A percentile compares a stretch with the other conserved stretches of the same genome.
Evolutionary conservation across 176 grass and related monocot species (phyloP).

Genomic region (maize (Zea mays)): DNA sequence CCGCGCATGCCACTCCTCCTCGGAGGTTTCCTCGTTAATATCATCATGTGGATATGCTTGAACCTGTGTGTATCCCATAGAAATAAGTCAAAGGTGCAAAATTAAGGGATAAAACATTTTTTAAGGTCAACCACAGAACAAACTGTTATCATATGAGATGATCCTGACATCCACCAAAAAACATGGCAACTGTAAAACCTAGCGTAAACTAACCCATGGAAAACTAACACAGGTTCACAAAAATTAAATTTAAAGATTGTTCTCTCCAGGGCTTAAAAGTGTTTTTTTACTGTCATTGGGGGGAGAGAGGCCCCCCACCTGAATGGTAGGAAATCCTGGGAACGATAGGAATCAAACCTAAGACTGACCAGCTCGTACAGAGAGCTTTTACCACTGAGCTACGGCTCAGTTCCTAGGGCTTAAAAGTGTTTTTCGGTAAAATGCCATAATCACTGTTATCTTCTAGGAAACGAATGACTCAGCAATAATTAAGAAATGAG

Average conservation of each 20-base stretch:
- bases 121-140: slow-evolving; percentile 1
- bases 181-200: slow-evolving; percentile 5
- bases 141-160: slow-evolving; percentile 45
- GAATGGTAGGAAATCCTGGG: no score
- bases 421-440: slow-evolving; percentile 6
- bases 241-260: not conserved
- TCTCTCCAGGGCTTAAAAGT: not conserved
- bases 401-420: not conserved
- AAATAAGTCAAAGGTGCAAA: slow-evolving; percentile 31
- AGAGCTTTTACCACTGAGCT: no score
- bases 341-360: no score
- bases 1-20: slow-evolving; percentile 23
- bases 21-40: slow-evolving; percentile 31
- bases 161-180: slow-evolving; percentile 8
- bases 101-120: not conserved
- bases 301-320: no score
- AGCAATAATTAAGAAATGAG: slow-evolving; percentile 8
- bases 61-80: slow-evolving; percentile 33
- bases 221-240: not conserved
- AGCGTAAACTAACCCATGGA: slow-evolving; percentile 27
- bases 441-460: not conserved
- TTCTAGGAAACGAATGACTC: not conserved
- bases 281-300: not conserved
- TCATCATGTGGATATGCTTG: slow-evolving; percentile 22
- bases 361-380: no score